These are phyloP conservation scores for Penicillium olsonii DNA, from an alignment of 2,329 filamentous ascomycete species.

Conservation along the genomic window DNA sequence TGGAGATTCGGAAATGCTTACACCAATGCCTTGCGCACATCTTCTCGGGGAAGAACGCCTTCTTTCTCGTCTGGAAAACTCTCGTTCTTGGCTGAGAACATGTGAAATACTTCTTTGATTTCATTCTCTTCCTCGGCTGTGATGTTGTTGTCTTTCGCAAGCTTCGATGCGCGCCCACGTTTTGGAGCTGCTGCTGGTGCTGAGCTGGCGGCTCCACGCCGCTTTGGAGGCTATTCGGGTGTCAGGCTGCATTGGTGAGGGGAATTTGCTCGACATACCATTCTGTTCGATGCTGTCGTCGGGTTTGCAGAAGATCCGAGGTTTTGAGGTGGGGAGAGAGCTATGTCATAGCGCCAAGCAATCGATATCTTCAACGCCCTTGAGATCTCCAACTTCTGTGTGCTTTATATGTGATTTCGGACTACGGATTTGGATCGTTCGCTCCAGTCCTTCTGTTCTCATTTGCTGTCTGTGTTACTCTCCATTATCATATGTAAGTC, in stretches of 20 bases:
- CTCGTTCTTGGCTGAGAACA: conserved; percentile 65
- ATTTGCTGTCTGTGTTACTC: too few species aligned
- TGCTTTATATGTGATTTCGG: too few species aligned
- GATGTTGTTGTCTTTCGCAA: conserved; percentile 89
- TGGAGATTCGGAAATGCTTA: conserved; percentile 45
- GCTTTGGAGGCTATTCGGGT: conserved; percentile 38
- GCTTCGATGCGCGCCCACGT: conserved; percentile 70
- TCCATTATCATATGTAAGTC: too few species aligned
- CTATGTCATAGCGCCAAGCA: neutral
- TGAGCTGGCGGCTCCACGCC: conserved; percentile 33
- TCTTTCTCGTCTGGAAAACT: conserved; percentile 71
- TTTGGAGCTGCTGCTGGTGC: conserved; percentile 32
- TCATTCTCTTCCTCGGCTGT: conserved; percentile 81
- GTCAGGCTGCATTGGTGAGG: neutral
- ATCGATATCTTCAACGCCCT: too few species aligned
- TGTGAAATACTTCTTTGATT: conserved; percentile 83
- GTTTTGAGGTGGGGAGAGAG: conserved; percentile 8
- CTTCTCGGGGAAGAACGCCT: conserved; percentile 66
- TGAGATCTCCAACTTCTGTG: too few species aligned
- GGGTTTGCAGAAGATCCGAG: neutral
- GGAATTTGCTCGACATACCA: neutral
- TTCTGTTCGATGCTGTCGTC: neutral
- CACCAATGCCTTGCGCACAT: conserved; percentile 73
- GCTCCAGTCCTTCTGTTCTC: too few species aligned
- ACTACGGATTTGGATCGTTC: too few species aligned